Evolutionary conservation across 306 rosid species (phyloP), one percentile per base, ranked within the genome.

Genomic region (Quercus parvula): DNA sequence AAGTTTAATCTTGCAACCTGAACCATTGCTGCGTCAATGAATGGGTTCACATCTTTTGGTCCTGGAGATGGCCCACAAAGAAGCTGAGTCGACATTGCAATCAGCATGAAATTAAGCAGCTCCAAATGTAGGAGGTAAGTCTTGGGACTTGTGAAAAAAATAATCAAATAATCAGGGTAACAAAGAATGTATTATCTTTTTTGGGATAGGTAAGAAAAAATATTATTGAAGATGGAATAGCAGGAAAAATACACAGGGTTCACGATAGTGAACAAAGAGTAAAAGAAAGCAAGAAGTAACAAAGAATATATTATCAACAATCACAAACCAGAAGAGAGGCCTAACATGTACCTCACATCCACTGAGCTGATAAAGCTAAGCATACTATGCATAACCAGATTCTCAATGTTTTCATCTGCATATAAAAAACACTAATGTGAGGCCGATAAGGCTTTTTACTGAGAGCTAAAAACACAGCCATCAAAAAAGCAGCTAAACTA

Each of bases 51-150:
- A 78, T 93, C 96, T 82, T 81, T 84, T 14, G 91, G 92, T 80
- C 91, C 91, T 41, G 98, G 98, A 84, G 98, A 96, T 74, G 98
- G 89, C 80, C 99, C 97, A 81, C 94, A 93, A 55, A 91, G 97
- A 88, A 96, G 99, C 81, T 96, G 99, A 84, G 97, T 93, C 31
- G 99, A 93, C 98, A 93, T 93, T 78, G 91, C 90, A 88, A 93
- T 85, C 73, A 91, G 86, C 96, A 96, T 66, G 87, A 96, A 96
- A 89, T 93, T 93, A 74, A 91, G 97, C 90, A 96, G 91, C 88
- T 96, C 99, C 85, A 88, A 81, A 73, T 96, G 97, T 78, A 96
- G 92, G 78, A 91, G 82, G 77, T 86, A 87, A 66, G 97, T 89
- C 66, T 79, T 71, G 63, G 97, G 73, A 79, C 99, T 93, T 13